phyloP scores from a whole-genome alignment of 2,329 filamentous ascomycete species.

The Nothopassalora personata region DNA sequence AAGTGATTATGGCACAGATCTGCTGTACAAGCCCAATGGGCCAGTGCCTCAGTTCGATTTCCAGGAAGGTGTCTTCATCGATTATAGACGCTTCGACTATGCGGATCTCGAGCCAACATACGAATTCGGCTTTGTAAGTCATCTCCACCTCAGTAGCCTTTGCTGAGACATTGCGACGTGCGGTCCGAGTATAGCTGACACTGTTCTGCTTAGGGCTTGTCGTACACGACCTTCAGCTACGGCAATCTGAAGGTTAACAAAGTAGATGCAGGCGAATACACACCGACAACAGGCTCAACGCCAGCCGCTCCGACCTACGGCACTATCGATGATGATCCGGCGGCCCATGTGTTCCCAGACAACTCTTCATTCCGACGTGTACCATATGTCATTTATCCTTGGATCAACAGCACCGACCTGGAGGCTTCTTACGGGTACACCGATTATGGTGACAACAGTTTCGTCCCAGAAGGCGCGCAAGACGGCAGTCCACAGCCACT shows the following conservation, averaged over 20 bases:
- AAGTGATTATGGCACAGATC: constrained; percentile 61
- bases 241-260: constrained; percentile 57
- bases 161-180: too few species aligned
- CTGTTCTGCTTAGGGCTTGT: constrained; percentile 40
- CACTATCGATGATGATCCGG: constrained; percentile 56
- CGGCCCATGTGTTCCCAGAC: constrained; percentile 63
- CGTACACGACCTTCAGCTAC: constrained; percentile 74
- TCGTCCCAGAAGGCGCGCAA: constrained; percentile 52
- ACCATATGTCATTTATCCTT: constrained; percentile 63
- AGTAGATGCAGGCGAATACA: constrained; percentile 47
- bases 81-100: constrained; percentile 71
- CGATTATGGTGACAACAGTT: constrained; percentile 59
- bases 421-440: constrained; percentile 53
- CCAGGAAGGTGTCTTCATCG: constrained; percentile 72
- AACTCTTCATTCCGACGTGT: constrained; percentile 46
- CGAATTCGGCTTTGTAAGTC: constrained; percentile 41
- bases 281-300: constrained; percentile 57
- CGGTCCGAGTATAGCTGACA: too few species aligned
- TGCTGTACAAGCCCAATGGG: constrained; percentile 62
- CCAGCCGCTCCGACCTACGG: constrained; percentile 59
- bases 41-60: constrained; percentile 68
- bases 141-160: too few species aligned
- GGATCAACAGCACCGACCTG: constrained; percentile 59
- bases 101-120: constrained; percentile 57
- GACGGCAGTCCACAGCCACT: constrained; percentile 35